Evolutionary conservation across 139 green algal genomes (phyloP).

Genomic region (Chlamydomonas sp.): DNA sequence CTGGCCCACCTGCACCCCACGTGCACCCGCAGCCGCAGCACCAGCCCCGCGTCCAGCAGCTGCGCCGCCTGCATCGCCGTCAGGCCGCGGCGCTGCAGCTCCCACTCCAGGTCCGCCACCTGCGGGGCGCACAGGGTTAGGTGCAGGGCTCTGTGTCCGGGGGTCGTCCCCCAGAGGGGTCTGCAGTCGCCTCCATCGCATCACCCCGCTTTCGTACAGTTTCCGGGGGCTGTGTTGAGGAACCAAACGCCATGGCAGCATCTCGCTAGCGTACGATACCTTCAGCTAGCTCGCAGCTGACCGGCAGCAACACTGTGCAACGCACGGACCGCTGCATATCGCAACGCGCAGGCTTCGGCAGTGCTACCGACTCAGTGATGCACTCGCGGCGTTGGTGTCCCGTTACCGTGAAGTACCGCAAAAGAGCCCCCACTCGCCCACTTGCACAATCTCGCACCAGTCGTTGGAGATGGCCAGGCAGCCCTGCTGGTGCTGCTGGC

Average conservation of each 20-base stretch:
- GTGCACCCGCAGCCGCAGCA: constrained; percentile 41
- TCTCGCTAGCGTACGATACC: not conserved
- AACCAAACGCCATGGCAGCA: too few species aligned
- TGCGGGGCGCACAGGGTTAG: not conserved
- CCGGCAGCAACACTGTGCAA: not conserved
- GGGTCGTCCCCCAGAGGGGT: not conserved
- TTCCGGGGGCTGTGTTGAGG: not conserved
- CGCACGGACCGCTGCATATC: too few species aligned
- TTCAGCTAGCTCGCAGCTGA: not conserved
- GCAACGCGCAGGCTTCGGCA: too few species aligned
- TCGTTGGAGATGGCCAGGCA: constrained; percentile 39
- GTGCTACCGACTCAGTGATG: not conserved
- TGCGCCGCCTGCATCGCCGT: not conserved
- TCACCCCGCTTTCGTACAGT: not conserved
- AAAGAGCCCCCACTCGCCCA: not conserved
- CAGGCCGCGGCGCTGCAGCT: constrained; percentile 45
- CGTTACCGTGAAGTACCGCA: not conserved
- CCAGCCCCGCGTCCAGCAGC: constrained; percentile 48
- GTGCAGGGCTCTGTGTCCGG: not conserved
- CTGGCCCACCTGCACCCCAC: constrained; percentile 30
- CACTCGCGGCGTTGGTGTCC: not conserved
- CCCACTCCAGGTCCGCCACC: constrained; percentile 54
- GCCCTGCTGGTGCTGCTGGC: constrained; percentile 12
- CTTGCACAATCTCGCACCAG: constrained; percentile 51
- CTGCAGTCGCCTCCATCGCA: too few species aligned